Conservation (phyloP, 176 grass and related monocot genomes). For the Carex littledalei region DNA sequence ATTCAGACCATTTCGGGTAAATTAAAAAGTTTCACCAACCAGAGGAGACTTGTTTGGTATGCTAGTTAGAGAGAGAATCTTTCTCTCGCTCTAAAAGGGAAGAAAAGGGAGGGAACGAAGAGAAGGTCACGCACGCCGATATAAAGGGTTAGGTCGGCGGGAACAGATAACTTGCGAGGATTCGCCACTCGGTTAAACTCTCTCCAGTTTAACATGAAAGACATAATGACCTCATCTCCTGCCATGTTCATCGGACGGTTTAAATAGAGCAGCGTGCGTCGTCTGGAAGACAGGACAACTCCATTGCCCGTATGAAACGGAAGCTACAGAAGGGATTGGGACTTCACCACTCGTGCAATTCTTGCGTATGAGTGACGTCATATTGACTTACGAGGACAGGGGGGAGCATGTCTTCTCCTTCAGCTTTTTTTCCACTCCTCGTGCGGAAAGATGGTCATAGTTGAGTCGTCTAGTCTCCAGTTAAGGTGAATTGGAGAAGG, state of each 20-base stretch:
- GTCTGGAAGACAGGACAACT: not conserved
- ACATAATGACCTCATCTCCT: too few species aligned
- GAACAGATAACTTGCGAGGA: not conserved
- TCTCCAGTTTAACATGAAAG: not conserved
- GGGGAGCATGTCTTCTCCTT: not conserved
- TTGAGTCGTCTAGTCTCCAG: not conserved
- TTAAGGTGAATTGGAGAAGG: not conserved
- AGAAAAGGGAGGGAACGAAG: not conserved
- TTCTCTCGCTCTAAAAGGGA: not conserved
- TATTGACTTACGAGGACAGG: not conserved
- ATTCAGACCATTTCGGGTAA: not conserved
- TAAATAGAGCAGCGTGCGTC: not conserved
- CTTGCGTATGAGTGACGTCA: not conserved
- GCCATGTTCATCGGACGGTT: too few species aligned
- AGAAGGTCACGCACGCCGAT: conserved; percentile 17
- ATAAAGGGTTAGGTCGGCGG: conserved; percentile 6
- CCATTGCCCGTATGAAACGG: not conserved
- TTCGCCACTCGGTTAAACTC: not conserved
- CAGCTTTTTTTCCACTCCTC: conserved; percentile 6
- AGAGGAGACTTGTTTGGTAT: not conserved
- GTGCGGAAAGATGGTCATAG: not conserved
- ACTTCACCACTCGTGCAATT: not conserved
- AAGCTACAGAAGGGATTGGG: not conserved
- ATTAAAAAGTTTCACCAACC: not conserved
- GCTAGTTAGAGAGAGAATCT: not conserved